Conservation (phyloP, 2,329 filamentous ascomycete genomes). For the Polychaeton citri region DNA sequence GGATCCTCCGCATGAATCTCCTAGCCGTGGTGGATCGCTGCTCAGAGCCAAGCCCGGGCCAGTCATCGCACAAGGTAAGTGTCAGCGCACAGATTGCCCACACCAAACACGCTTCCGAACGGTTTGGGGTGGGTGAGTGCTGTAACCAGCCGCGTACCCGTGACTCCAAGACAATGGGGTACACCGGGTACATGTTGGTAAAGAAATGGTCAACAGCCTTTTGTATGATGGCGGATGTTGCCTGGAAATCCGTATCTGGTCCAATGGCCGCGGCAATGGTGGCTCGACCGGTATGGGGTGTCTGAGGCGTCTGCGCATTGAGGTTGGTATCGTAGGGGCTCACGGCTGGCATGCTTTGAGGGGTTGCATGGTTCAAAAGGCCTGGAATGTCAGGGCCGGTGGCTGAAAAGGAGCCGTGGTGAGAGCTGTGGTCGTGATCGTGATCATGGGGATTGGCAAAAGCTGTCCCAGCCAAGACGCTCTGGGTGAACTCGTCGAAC, state of each 20-base stretch:
- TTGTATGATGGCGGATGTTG: conserved; percentile 1
- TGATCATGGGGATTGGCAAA: conserved; percentile 1
- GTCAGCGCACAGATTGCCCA: conserved; percentile 8
- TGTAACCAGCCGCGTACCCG: conserved; percentile 2
- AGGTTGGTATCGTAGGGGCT: not conserved
- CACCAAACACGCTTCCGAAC: conserved; percentile 3
- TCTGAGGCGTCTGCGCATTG: not conserved
- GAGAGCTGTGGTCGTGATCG: not conserved
- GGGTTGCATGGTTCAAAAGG: conserved; percentile 1
- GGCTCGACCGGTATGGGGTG: not conserved
- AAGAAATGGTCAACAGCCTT: conserved; percentile 7
- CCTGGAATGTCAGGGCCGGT: conserved; percentile 1
- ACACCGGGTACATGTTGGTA: conserved; percentile 7
- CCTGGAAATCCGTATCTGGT: not conserved
- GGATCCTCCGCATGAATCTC: conserved; percentile 5
- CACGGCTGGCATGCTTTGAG: conserved; percentile 1
- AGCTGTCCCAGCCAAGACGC: conserved; percentile 1
- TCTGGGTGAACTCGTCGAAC: conserved; percentile 8
- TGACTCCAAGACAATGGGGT: conserved; percentile 4
- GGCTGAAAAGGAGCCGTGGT: not conserved
- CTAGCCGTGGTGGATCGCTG: conserved; percentile 2
- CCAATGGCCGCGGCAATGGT: not conserved
- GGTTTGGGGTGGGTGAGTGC: not conserved
- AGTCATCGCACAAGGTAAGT: conserved; percentile 5
- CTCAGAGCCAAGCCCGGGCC: conserved; percentile 6